Evolutionary conservation across 176 grass and related monocot genomes (phyloP), one percentile per base, ranked within the genome.

Genomic region (Miscanthus lutarioriparius): DNA sequence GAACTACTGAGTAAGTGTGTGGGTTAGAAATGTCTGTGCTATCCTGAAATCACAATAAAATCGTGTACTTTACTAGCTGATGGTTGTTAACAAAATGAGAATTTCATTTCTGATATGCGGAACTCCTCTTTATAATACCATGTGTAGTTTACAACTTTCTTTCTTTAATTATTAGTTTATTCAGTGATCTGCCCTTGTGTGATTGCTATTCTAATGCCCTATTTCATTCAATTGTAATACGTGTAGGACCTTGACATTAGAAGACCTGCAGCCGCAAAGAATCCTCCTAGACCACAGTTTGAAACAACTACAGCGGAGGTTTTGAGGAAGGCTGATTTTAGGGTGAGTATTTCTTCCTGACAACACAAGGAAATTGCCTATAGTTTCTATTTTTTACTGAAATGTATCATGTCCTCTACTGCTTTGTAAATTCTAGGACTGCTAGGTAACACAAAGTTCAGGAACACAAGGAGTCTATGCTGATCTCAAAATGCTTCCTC

Each of bases 291-390:
- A 87, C 63, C 2, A 32, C 77, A 85, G 48, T 98, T 98, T 84
- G 54, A 93, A 91, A 96, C 91, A 30, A 90, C 89, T 59, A 96
- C 93, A 63, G 26, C 48, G 17, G 91, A 96, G 51, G 96, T 96
- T 82, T 86, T 98, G 61, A 92, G 58, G 81, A 98, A 96, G 90
- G 93, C 96, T 1, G 96, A 98, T 94, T 98, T 96, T 86, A 90
- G 91, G 87, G 96, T 98, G 49, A 92, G 74, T 78, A 28, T 30
- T 74, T 87, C 47, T 80, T 20, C 69, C 38, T 75, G 30, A 28
- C 8, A 80, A 62, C 38, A 30, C 59, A 70, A 70, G 48, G 62
- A 87, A 41, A 87, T 32, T 64, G 10, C 36, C 23, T 59, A 23
- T 7, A 33, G 0, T 45, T 69, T 90, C 35, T 79, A 8, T 68